Conservation (phyloP, 2,329 filamentous ascomycete genomes). For the Penicillium sp. region DNA sequence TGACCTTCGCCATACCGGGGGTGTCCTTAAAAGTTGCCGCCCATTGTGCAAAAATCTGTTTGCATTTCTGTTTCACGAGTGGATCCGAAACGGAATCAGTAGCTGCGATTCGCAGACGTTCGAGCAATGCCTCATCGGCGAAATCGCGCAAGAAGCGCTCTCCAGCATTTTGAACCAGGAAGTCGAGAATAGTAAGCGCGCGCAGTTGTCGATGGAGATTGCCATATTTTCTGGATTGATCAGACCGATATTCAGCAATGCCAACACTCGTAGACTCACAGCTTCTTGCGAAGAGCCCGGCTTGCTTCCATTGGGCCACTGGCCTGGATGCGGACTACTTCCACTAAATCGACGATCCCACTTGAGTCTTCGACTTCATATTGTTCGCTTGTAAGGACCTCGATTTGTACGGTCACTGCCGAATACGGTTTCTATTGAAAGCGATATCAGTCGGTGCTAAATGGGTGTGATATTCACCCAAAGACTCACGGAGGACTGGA, state of each 20-base stretch:
- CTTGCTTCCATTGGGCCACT: conserved; percentile 86
- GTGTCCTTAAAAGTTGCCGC: conserved; percentile 75
- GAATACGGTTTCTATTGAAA: conserved; percentile 74
- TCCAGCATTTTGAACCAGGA: conserved; percentile 90
- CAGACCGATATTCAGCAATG: conserved; percentile 8
- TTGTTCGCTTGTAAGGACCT: conserved; percentile 82
- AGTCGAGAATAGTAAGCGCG: conserved; percentile 84
- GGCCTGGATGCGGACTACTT: conserved; percentile 85
- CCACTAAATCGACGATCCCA: conserved; percentile 89
- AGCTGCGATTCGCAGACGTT: conserved; percentile 83
- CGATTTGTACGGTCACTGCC: conserved; percentile 87
- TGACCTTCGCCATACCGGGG: conserved; percentile 74
- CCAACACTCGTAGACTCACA: conserved; percentile 49
- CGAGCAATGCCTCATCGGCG: conserved; percentile 85
- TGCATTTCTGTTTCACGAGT: conserved; percentile 84
- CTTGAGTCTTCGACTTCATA: conserved; percentile 89
- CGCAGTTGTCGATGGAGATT: conserved; percentile 89
- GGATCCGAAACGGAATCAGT: conserved; percentile 81
- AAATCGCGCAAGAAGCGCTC: conserved; percentile 82
- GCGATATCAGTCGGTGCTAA: conserved; percentile 6
- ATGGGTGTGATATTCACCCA: not conserved
- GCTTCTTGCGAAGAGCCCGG: conserved; percentile 90
- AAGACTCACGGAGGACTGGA: conserved; percentile 32
- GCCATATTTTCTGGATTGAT: conserved; percentile 72
- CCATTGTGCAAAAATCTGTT: conserved; percentile 84